Conservation (phyloP, 106 monocot genomes). For the Phalaenopsis equestris region DNA sequence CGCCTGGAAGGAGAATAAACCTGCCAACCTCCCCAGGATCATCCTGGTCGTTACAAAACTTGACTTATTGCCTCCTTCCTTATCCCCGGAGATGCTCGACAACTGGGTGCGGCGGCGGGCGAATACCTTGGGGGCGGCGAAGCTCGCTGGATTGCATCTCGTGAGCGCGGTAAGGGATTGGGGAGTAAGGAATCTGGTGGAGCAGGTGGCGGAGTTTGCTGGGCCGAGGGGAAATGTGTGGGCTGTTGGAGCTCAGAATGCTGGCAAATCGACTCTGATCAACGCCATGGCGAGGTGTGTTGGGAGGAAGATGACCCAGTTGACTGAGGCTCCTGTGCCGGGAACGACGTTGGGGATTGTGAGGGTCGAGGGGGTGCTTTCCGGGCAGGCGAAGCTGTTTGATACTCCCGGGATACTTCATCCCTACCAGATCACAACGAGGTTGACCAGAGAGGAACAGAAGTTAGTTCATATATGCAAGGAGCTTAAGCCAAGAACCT, state of each 20-base stretch:
- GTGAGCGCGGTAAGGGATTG: conserved; percentile 69
- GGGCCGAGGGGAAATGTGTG: conserved; percentile 84
- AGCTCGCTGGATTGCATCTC: conserved; percentile 61
- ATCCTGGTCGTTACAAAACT: conserved; percentile 74
- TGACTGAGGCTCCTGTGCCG: conserved; percentile 94
- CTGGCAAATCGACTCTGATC: conserved; percentile 93
- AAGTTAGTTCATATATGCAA: conserved; percentile 73
- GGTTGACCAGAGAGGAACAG: conserved; percentile 82
- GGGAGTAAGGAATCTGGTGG: conserved; percentile 76
- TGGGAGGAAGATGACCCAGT: conserved; percentile 26
- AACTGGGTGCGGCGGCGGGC: conserved; percentile 55
- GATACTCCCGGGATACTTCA: conserved; percentile 92
- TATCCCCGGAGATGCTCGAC: conserved; percentile 48
- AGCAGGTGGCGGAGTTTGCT: conserved; percentile 51
- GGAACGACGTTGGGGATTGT: conserved; percentile 87
- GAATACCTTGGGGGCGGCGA: conserved; percentile 28
- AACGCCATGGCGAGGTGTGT: conserved; percentile 79
- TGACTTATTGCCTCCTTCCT: conserved; percentile 57
- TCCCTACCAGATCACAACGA: conserved; percentile 67
- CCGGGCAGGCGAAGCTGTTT: conserved; percentile 71
- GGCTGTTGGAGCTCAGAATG: conserved; percentile 95
- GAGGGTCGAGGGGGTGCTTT: conserved; percentile 71
- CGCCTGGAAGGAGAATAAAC: conserved; percentile 59
- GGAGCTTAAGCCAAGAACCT: conserved; percentile 74
- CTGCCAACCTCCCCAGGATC: conserved; percentile 71